Base-by-base conservation (phyloP, 2,329 filamentous ascomycete genomes). In the Colletotrichum abscissum region DNA sequence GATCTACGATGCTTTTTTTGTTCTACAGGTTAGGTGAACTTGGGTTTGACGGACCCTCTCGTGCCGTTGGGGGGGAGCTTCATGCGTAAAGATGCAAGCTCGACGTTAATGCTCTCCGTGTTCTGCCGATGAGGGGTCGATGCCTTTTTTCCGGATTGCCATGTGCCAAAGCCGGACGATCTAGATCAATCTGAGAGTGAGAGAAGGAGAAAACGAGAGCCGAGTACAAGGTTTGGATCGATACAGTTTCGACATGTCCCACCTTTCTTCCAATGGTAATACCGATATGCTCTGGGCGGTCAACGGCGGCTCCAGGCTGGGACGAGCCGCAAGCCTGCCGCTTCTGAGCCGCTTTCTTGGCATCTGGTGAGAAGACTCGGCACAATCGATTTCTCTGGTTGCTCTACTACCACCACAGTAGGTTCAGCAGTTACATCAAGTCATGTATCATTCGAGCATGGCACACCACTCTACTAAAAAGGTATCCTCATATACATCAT, bases 71-170 rank as follows among this genome's bases (percentile, higher is more conserved):
- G 30, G 30, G 33, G 35, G 4, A 56, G 30, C 55, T 38, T 28
- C 46, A 63, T 54, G 64, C 38, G 46, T 55, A 19, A 33, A 55
- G 54, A 63, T 52, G 52, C 69, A 63, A 42, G 30, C 24, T 38
- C 58, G 42, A 56, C 22, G 58, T 69, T 38, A n/a, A 38, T 49
- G 26, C 49, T 63, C 16, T 28, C 60, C 70, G 70, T 67, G 52
- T 65, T 56, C 33, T 63, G 59, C 70, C 70, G 70, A 49, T 59
- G 66, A 60, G 70, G 70, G 67, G 70, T 62, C 9, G 22, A 30
- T 64, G 24, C 33, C 24, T 35, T 5, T 19, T 57, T 12, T 57
- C 7, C 52, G 54, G 38, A n/a, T 30, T 66, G 33, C 63, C 63
- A 30, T 30, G 54, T 57, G 54, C 62, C 46, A 28, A 33, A 26